A percentile compares a stretch with the other conserved stretches of the same genome.
phyloP scores from a whole-genome alignment of 345 rosid species.

The Eucalyptus marginata region DNA sequence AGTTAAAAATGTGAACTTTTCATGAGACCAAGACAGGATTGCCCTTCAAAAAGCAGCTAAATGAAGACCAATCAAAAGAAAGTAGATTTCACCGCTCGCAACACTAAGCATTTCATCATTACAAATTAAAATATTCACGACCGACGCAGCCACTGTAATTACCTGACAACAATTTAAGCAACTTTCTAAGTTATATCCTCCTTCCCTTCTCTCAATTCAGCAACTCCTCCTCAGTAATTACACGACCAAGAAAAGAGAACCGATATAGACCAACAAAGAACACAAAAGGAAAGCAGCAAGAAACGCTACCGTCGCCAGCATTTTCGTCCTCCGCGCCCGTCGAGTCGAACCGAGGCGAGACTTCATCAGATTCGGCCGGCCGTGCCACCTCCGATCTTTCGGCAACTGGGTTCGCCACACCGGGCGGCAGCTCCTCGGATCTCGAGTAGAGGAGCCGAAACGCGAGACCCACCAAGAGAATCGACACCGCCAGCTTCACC shows the following conservation, averaged over 20 bases:
- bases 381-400: background rate
- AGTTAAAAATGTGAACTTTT: background rate
- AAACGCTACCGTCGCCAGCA: background rate
- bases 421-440: conserved; percentile 15
- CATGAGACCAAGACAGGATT: background rate
- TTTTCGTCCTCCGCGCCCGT: background rate
- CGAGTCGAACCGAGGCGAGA: background rate
- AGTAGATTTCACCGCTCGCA: background rate
- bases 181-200: background rate
- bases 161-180: background rate
- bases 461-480: conserved; percentile 45
- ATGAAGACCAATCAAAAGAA: background rate
- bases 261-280: background rate
- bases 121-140: background rate
- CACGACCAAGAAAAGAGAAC: background rate
- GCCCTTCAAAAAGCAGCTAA: background rate
- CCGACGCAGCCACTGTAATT: background rate
- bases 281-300: background rate
- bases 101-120: background rate
- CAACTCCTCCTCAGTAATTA: background rate
- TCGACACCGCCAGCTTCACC: conserved; percentile 32
- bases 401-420: background rate
- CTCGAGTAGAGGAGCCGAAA: conserved; percentile 35
- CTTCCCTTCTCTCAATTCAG: background rate
- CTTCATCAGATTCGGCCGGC: background rate